Base-by-base conservation (phyloP, 352 stramenopile genomes). In the Globisporangium parvum region DNA sequence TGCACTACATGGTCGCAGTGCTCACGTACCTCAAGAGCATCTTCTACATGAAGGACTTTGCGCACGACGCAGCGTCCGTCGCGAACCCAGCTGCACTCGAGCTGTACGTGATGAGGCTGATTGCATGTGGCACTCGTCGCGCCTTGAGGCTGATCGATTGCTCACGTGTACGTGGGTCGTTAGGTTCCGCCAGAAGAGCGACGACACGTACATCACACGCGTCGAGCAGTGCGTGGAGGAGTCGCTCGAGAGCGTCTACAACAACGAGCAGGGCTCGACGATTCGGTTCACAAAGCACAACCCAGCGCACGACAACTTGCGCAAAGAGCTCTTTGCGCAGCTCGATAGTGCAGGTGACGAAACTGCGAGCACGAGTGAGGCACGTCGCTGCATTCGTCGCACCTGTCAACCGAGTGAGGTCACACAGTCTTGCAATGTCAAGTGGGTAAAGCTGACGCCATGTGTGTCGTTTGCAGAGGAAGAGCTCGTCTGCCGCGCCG, bases 11-110 rank as follows among this genome's bases (percentile, higher is more conserved):
- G 71, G 88, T 98, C 10, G 97, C 91, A 12, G 92, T 97, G 41
- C 75, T 98, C 41, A 98, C 95, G 2, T 98, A 97, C 73, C 71
- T 98, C 46, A 98, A 98, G 72, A 96, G 96, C 57, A 97, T 98
- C 58, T 98, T 98, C 79, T 98, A 98, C 77, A 91, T 96, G 70
- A 98, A 98, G 66, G 88, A 97, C 53, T 98, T 98, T 55, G 65
- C 76, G 18, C 57, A 71, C 39, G 50, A 65, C 33, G 50, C 56
- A 9, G 63, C 67, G 33, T 39, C 49, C 1, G 75, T 87, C 18
- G 91, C 92, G 12, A 97, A 98, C 60, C 59, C 70, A 5, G 75
- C 81, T 4, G 93, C 95, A 1, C 76, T 96, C 31, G 70, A 89
- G 33, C 77, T 98, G 70, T 96, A 79, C 49, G 79, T 75, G 33